A percentile compares a stretch with the other conserved stretches of the same genome.
These are phyloP conservation scores for Cutaneotrichosporon cavernicola DNA, from an alignment of 1,284 basidiomycete genomes.

Conservation along the genomic window DNA sequence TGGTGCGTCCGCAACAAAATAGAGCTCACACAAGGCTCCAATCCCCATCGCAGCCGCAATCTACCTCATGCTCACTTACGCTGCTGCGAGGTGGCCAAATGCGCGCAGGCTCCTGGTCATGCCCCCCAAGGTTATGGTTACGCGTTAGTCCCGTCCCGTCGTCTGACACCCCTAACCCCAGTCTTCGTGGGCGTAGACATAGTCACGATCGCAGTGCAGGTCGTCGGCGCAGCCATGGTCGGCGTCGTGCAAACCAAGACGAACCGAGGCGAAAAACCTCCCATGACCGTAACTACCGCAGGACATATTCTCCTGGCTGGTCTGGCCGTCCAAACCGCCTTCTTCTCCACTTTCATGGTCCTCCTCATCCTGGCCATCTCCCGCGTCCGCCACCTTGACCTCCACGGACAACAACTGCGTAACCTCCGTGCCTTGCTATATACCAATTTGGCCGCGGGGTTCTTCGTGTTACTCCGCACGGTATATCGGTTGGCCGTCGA, in stretches of 20 bases:
- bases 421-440: slow-evolving; percentile 12
- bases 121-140: slow-evolving; percentile 37
- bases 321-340: slow-evolving; percentile 41
- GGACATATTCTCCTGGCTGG: slow-evolving; percentile 54
- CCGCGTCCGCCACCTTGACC: slow-evolving; percentile 5
- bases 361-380: slow-evolving; percentile 12
- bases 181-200: slow-evolving; percentile 51
- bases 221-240: slow-evolving; percentile 54
- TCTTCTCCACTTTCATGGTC: slow-evolving; percentile 19
- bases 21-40: slow-evolving; percentile 38
- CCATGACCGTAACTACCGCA: slow-evolving; percentile 44
- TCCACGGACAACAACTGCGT: neutral
- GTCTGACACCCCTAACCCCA: slow-evolving; percentile 6
- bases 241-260: slow-evolving; percentile 49
- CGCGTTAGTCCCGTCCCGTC: slow-evolving; percentile 27
- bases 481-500: slow-evolving; percentile 54
- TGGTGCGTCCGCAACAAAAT: slow-evolving; percentile 33
- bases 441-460: slow-evolving; percentile 13
- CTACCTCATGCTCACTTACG: slow-evolving; percentile 46
- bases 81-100: slow-evolving; percentile 32
- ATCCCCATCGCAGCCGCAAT: slow-evolving; percentile 53
- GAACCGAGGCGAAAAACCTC: slow-evolving; percentile 30
- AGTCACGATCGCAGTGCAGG: slow-evolving; percentile 48
- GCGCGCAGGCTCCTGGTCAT: slow-evolving; percentile 36
- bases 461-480: slow-evolving; percentile 48